These are phyloP conservation scores for Funneliformis geosporum DNA, from an alignment of 192 early-diverging fungal species.

Conservation along the genomic window DNA sequence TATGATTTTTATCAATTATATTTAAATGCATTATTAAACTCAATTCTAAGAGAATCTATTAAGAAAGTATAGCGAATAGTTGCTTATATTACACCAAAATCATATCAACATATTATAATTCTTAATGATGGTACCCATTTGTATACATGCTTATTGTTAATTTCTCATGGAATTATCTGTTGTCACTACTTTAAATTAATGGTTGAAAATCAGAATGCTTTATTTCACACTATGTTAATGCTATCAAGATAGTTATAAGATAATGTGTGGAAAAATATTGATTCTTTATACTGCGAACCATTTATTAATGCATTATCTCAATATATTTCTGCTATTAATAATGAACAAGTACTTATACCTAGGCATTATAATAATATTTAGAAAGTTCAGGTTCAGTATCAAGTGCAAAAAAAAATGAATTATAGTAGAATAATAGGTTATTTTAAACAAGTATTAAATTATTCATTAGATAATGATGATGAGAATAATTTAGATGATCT, in stretches of 20 bases:
- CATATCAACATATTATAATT: background rate
- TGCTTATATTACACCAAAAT: background rate
- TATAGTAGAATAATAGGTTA: background rate
- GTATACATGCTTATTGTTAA: background rate
- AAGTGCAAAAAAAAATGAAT: background rate
- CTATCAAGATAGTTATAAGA: background rate
- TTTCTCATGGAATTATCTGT: background rate
- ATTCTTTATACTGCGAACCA: background rate
- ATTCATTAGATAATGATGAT: background rate
- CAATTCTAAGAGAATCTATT: background rate
- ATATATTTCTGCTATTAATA: no score
- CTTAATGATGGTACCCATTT: background rate
- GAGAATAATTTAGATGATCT: background rate
- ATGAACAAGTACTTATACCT: no score
- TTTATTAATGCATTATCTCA: background rate
- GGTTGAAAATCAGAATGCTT: background rate
- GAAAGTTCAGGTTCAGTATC: background rate
- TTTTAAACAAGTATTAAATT: background rate
- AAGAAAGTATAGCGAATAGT: background rate
- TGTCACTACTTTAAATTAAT: background rate
- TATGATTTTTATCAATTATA: background rate
- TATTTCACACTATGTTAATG: background rate
- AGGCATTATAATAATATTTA: background rate
- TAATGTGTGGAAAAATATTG: background rate
- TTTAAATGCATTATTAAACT: background rate